phyloP scores from a whole-genome alignment of 495 filamentous ascomycete genomes.

The Xylaria grammica region DNA sequence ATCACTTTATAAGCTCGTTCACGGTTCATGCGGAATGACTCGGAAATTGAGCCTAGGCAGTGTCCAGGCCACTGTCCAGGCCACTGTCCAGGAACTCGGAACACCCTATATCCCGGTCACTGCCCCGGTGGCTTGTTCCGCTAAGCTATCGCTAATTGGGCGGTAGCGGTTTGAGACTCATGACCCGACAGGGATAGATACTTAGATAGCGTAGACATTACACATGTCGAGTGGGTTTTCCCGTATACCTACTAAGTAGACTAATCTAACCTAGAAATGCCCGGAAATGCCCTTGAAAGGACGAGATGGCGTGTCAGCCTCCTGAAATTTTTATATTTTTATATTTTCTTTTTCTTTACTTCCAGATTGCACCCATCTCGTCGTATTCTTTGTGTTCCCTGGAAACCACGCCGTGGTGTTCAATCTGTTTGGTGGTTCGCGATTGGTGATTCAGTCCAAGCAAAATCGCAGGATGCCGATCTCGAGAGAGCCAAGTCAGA shows the following conservation, averaged over 20 bases:
- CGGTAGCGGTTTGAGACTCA: background rate
- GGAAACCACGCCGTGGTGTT: background rate
- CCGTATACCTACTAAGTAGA: background rate
- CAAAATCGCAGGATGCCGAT: constrained; percentile 13
- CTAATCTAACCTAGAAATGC: background rate
- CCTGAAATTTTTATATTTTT: background rate
- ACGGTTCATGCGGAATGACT: no score
- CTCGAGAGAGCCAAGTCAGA: constrained; percentile 21
- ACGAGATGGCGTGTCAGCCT: constrained; percentile 3
- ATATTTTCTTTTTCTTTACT: background rate
- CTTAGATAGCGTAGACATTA: background rate
- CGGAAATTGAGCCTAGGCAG: no score
- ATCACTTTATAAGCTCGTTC: no score
- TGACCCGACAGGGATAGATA: constrained; percentile 1
- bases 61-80: no score
- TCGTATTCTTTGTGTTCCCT: background rate
- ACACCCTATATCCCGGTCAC: background rate
- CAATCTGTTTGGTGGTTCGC: background rate
- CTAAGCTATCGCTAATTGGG: constrained; percentile 2
- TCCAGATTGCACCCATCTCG: background rate
- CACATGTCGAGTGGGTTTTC: constrained; percentile 9
- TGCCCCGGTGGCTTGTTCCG: background rate
- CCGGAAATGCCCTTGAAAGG: background rate
- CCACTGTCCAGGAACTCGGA: background rate
- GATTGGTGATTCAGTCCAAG: background rate